These are phyloP conservation scores for Urochloa ruziziensis DNA, from an alignment of 176 grass and related monocot species.

Conservation along the genomic window DNA sequence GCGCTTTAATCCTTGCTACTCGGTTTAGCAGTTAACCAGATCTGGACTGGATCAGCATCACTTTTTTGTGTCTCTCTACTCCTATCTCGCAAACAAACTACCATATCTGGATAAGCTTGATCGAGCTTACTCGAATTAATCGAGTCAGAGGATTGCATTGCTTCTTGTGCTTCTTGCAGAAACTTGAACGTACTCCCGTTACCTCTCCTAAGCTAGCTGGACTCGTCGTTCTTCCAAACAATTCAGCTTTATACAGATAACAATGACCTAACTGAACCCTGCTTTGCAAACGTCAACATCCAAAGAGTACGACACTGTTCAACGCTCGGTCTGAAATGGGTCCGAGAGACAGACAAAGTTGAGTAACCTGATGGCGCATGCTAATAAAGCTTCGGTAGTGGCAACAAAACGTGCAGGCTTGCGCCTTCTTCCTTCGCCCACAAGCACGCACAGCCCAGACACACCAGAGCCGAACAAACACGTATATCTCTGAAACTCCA, in stretches of 20 bases:
- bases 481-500: slow-evolving; percentile 5
- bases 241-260: neutral
- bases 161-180: neutral
- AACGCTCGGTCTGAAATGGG: neutral
- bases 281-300: neutral
- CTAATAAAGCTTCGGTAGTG: neutral
- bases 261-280: neutral
- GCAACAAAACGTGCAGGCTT: slow-evolving; percentile 32
- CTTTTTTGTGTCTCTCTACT: neutral
- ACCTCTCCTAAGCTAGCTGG: neutral
- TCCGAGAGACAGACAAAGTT: neutral
- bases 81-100: too few relatives aligned
- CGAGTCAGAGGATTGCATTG: neutral
- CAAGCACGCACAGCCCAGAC: neutral
- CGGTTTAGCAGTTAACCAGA: neutral
- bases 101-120: neutral
- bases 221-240: neutral
- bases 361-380: neutral
- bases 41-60: neutral
- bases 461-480: neutral
- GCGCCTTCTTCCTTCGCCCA: neutral
- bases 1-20: neutral
- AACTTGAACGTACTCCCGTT: neutral
- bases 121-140: neutral
- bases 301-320: neutral